phyloP scores from a whole-genome alignment of 208 protist genomes.

The Crithidia sp. region DNA sequence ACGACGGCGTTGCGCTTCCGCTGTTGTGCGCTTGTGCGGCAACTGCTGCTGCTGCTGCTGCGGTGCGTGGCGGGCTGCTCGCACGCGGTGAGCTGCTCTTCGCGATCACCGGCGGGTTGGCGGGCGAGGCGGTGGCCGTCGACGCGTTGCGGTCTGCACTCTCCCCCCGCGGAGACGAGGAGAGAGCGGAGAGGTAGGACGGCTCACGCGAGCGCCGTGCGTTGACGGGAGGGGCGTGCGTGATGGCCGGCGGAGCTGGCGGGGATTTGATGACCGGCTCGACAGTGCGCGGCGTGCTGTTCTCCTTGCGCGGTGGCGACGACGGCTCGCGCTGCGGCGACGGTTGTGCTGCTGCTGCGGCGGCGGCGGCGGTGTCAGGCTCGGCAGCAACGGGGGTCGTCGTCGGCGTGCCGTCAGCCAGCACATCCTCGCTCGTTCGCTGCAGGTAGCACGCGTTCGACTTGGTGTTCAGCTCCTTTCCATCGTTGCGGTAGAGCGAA shows the following conservation, averaged over 20 bases:
- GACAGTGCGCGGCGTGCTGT: neutral
- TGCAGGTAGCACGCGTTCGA: slow-evolving; percentile 46
- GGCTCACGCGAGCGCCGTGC: slow-evolving; percentile 18
- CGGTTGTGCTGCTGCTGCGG: neutral
- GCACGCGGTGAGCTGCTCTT: neutral
- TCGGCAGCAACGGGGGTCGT: neutral
- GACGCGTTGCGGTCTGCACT: neutral
- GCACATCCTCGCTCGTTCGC: slow-evolving; percentile 28
- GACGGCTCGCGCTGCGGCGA: neutral
- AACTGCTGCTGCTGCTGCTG: too few species aligned
- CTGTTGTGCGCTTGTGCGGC: too few species aligned
- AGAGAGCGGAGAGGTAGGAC: slow-evolving; percentile 1
- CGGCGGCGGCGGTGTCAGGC: neutral
- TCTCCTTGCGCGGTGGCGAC: neutral
- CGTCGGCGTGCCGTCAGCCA: slow-evolving; percentile 4
- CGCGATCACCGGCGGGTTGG: neutral
- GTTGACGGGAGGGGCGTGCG: neutral
- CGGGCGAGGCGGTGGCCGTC: neutral
- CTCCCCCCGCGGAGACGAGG: neutral
- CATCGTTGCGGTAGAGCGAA: slow-evolving; percentile 64
- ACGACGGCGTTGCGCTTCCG: too few species aligned
- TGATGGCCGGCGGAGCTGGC: neutral
- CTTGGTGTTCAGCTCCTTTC: slow-evolving; percentile 52
- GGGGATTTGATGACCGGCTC: slow-evolving; percentile 10
- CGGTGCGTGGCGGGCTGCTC: neutral